A percentile compares a stretch with the other conserved stretches of the same genome.
These are phyloP conservation scores for Diaporthe longicolla DNA, from an alignment of 2,329 filamentous ascomycete species.

Conservation along the genomic window DNA sequence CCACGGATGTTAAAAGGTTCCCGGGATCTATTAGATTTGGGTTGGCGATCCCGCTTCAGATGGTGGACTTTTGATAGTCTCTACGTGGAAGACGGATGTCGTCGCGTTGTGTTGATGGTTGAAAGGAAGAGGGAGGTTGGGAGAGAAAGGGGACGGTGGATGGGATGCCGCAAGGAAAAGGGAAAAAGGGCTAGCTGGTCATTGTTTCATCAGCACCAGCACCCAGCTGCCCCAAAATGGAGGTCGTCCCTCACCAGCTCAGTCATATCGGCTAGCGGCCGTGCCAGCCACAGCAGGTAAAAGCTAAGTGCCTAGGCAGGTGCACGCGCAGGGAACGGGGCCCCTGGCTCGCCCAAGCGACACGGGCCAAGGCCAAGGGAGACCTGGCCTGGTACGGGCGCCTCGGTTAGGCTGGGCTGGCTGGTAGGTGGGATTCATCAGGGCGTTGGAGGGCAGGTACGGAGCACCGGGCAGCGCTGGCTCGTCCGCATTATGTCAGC, in stretches of 20 bases:
- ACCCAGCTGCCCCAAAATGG: conserved; percentile 36
- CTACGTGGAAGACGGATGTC: conserved; percentile 38
- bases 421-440: neutral
- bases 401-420: neutral
- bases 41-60: conserved; percentile 28
- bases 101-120: conserved; percentile 44
- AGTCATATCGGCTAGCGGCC: conserved; percentile 31
- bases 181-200: conserved; percentile 38
- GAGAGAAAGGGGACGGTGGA: conserved; percentile 45
- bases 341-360: neutral
- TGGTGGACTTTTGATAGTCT: conserved; percentile 34
- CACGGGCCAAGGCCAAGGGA: conserved; percentile 3
- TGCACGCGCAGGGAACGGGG: neutral
- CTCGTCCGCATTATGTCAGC: conserved; percentile 31
- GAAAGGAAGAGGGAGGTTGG: conserved; percentile 45
- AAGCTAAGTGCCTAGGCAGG: neutral
- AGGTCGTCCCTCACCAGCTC: conserved; percentile 22
- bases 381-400: conserved; percentile 4
- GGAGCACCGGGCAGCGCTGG: neutral
- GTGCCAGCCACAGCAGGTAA: conserved; percentile 22
- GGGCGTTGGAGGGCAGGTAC: neutral
- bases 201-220: conserved; percentile 41
- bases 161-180: conserved; percentile 36
- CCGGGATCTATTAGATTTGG: conserved; percentile 30
- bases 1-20: conserved; percentile 25